These are phyloP conservation scores for Fomitopsis betulina DNA, from an alignment of 1,284 basidiomycete genomes.

Conservation along the genomic window DNA sequence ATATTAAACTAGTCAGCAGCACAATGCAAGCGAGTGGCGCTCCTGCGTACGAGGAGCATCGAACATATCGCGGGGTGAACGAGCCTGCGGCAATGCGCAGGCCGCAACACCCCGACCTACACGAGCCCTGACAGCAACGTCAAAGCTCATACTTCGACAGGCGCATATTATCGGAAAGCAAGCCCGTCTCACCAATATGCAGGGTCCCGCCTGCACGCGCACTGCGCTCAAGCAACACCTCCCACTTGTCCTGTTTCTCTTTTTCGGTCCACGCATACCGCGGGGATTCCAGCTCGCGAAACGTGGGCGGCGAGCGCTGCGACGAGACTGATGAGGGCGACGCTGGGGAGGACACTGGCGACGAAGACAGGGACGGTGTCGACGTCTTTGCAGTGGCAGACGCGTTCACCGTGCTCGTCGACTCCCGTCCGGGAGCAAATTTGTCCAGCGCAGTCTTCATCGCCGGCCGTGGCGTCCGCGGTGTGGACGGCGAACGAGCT, in stretches of 20 bases:
- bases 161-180: constrained; percentile 41
- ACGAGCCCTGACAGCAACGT: not conserved
- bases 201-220: constrained; percentile 66
- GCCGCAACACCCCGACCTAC: not conserved
- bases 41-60: not conserved
- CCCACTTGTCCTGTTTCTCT: constrained; percentile 69
- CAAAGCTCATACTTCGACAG: constrained; percentile 27
- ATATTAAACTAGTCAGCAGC: not conserved
- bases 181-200: constrained; percentile 41
- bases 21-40: not conserved
- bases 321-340: constrained; percentile 18
- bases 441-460: constrained; percentile 17
- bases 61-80: not conserved
- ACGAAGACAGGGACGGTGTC: constrained; percentile 14
- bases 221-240: constrained; percentile 59
- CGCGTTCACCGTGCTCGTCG: constrained; percentile 25
- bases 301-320: constrained; percentile 34
- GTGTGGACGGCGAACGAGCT: constrained; percentile 18
- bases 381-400: constrained; percentile 22
- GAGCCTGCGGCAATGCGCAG: too few species aligned
- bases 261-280: constrained; percentile 45
- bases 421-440: constrained; percentile 15
- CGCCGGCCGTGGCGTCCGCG: constrained; percentile 18
- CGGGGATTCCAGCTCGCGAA: constrained; percentile 42
- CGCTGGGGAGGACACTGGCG: constrained; percentile 10